Evolutionary conservation across 768 basidiomycete genomes (phyloP).

Genomic region (Lactarius hatsudake): DNA sequence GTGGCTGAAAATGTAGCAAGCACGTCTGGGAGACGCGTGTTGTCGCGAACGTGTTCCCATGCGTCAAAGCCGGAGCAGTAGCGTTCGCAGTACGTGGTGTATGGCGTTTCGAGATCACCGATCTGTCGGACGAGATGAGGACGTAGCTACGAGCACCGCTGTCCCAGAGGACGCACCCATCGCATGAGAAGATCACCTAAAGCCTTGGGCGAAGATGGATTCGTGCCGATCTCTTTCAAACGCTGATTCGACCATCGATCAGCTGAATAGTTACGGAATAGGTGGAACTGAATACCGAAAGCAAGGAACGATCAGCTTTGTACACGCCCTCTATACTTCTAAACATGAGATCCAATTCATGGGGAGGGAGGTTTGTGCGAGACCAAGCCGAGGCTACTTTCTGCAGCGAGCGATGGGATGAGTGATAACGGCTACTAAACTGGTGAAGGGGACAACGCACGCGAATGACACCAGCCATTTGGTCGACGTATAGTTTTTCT

Average conservation of each 20-base stretch:
- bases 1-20: slow-evolving; percentile 65
- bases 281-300: slow-evolving; percentile 47
- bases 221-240: slow-evolving; percentile 90
- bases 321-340: slow-evolving; percentile 89
- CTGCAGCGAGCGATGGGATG: slow-evolving; percentile 40
- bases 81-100: slow-evolving; percentile 73
- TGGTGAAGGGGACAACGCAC: slow-evolving; percentile 45
- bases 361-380: slow-evolving; percentile 87
- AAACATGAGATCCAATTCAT: slow-evolving; percentile 91
- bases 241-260: slow-evolving; percentile 48
- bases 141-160: slow-evolving; percentile 5
- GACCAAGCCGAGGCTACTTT: slow-evolving; percentile 99
- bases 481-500: slow-evolving; percentile 89
- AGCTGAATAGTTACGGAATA: slow-evolving; percentile 20
- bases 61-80: slow-evolving; percentile 77
- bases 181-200: slow-evolving; percentile 94
- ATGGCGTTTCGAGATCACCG: slow-evolving; percentile 85
- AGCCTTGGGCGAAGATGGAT: slow-evolving; percentile 89
- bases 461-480: slow-evolving; percentile 85
- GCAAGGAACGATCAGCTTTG: slow-evolving; percentile 82
- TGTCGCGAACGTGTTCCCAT: slow-evolving; percentile 78
- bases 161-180: slow-evolving; percentile 64
- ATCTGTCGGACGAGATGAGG: slow-evolving; percentile 52
- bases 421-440: slow-evolving; percentile 9
- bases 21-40: slow-evolving; percentile 64